Base-by-base conservation (phyloP, 805 yeast species). In the Wickerhamiella siamensis region DNA sequence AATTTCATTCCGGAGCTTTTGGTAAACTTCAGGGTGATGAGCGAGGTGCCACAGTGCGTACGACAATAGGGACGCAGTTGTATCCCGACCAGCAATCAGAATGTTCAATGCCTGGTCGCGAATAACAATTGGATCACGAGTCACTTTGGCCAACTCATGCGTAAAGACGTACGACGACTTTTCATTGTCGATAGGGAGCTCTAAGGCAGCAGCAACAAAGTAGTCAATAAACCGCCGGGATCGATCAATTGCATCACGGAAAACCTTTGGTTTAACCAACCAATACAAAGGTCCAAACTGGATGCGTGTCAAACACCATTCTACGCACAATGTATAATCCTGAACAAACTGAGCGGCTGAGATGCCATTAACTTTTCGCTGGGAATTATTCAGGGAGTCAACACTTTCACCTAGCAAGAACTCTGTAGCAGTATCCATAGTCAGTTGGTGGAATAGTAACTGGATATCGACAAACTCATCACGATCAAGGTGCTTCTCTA, bases 41-140 rank as follows among this genome's bases (percentile, higher is more conserved):
- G 69, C 60, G 38, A 66, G 56, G 49, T 64, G 69, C 40, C 51
- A 63, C 42, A 65, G 54, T 20, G 60, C 49, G 45, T 65, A 66
- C 12, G 68, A 59, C 38, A 68, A 58, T 29, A 66, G 53, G 4
- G 69, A 64, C 6, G 72, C 70, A 10, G 72, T 68, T 19, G 72
- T 68, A 48, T 67, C 71, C 51, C 72, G 59, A 15, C 70, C 71
- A 21, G 72, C 72, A 19, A 66, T 46, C 44, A 68, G 57, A 39
- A 68, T 62, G 43, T 64, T 67, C 51, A 68, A 56, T 42, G 63
- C 53, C 51, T 68, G 72, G 48, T 67, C 70, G 39, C 70, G 57
- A 43, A 68, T 58, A 19, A 65, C 60, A 37, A 43, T 51, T 4
- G 67, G 69, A 46, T 68, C 64, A 42, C 66, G 54, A 10, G 69